Evolutionary conservation across 1,139 yeast genomes (phyloP).

Genomic region (Blastobotrys raffinosifermentans): DNA sequence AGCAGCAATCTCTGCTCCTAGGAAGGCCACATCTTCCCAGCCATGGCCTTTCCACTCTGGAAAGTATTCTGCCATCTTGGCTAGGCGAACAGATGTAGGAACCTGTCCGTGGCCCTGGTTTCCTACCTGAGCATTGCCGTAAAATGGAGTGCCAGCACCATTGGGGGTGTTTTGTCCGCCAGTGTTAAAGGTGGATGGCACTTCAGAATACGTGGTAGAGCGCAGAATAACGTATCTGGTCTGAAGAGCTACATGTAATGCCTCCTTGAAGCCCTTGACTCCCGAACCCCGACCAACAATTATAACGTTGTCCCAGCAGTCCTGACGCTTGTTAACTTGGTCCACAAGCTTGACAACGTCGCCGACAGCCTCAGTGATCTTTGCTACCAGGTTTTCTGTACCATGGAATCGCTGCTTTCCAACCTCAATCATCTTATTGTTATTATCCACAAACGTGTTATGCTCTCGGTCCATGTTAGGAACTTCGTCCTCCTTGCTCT

Average conservation of each 20-base stretch:
- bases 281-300: constrained; percentile 71
- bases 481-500: constrained; percentile 35
- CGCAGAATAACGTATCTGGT: constrained; percentile 50
- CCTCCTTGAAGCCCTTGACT: constrained; percentile 73
- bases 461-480: constrained; percentile 42
- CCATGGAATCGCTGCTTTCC: constrained; percentile 91
- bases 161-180: constrained; percentile 31
- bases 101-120: constrained; percentile 49
- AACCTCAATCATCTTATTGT: constrained; percentile 51
- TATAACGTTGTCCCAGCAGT: constrained; percentile 79
- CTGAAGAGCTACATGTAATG: constrained; percentile 53
- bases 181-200: constrained; percentile 34
- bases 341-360: constrained; percentile 50
- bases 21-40: constrained; percentile 68
- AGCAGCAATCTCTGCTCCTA: constrained; percentile 85
- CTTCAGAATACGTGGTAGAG: constrained; percentile 33
- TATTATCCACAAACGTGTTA: constrained; percentile 58
- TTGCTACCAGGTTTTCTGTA: constrained; percentile 49
- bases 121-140: constrained; percentile 15
- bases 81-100: constrained; percentile 64
- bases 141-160: constrained; percentile 24
- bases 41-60: constrained; percentile 91
- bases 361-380: constrained; percentile 51
- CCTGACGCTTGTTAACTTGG: constrained; percentile 69
- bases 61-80: constrained; percentile 83